phyloP scores from a whole-genome alignment of 768 basidiomycete genomes.

The Tylopilus cervinicoccineus region DNA sequence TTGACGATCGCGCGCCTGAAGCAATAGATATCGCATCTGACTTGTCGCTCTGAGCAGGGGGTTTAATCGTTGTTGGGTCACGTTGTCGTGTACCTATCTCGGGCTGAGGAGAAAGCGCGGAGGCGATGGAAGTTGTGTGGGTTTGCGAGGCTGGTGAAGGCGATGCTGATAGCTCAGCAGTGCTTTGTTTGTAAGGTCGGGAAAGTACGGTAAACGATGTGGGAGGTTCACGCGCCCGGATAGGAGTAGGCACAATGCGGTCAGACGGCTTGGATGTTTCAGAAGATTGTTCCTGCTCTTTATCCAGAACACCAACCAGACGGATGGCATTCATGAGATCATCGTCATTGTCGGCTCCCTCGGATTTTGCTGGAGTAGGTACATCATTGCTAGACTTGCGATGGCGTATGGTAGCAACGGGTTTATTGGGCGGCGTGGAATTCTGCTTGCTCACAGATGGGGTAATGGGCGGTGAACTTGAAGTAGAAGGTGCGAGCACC shows the following conservation, averaged over 20 bases:
- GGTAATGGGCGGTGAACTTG: conserved; percentile 18
- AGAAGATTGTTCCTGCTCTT: conserved; percentile 16
- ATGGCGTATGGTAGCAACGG: conserved; percentile 6
- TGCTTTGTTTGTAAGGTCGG: conserved; percentile 37
- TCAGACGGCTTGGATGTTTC: conserved; percentile 7
- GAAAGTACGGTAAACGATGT: conserved; percentile 63
- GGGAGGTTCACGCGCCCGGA: conserved; percentile 51
- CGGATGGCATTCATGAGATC: conserved; percentile 31
- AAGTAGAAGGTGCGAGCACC: conserved; percentile 18
- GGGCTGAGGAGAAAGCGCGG: conserved; percentile 9
- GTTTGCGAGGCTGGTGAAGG: conserved; percentile 11
- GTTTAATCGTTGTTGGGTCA: conserved; percentile 3
- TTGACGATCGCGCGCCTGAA: conserved; percentile 20
- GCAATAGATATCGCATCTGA: conserved; percentile 25
- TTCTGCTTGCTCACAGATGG: conserved; percentile 12
- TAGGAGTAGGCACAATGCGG: conserved; percentile 48
- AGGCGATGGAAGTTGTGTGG: not conserved
- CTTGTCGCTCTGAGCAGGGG: conserved; percentile 19
- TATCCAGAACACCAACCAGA: conserved; percentile 26
- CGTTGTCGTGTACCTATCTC: conserved; percentile 14
- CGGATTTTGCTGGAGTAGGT: conserved; percentile 4
- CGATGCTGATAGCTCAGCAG: conserved; percentile 10
- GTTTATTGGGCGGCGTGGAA: not conserved
- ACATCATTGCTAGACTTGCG: conserved; percentile 19
- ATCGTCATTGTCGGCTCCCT: conserved; percentile 20